These are phyloP conservation scores for Taphrina deformans DNA, from an alignment of 1,139 yeast genomes.

Conservation along the genomic window DNA sequence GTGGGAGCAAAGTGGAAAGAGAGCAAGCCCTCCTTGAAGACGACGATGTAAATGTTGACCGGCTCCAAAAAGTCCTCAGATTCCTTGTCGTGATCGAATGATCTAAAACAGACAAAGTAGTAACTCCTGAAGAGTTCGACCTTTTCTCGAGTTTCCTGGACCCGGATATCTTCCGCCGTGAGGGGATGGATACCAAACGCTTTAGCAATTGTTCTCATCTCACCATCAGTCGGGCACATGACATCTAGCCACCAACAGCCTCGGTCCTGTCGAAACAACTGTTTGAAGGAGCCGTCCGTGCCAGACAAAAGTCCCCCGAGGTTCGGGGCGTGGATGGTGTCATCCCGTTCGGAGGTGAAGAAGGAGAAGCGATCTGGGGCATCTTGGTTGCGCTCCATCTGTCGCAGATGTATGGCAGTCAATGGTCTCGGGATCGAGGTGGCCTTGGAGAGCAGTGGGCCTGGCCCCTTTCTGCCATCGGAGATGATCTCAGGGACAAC, in stretches of 20 bases:
- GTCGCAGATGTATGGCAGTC: constrained; percentile 24
- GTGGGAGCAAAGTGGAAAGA: constrained; percentile 85
- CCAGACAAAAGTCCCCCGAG: constrained; percentile 69
- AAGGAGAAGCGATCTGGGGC: constrained; percentile 77
- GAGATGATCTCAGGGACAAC: constrained; percentile 18
- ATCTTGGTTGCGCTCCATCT: constrained; percentile 30
- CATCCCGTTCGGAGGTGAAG: constrained; percentile 77
- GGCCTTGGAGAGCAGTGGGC: constrained; percentile 16
- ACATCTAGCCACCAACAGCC: constrained; percentile 73
- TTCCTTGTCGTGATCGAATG: constrained; percentile 73
- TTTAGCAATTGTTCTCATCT: constrained; percentile 63
- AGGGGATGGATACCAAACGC: constrained; percentile 83
- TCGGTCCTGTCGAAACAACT: constrained; percentile 62
- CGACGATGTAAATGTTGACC: constrained; percentile 81
- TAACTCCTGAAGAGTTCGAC: constrained; percentile 73
- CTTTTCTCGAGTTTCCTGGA: constrained; percentile 83
- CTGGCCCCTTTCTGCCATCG: constrained; percentile 1
- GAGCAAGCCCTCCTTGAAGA: constrained; percentile 77
- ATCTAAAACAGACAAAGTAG: constrained; percentile 79
- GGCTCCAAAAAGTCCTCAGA: constrained; percentile 84
- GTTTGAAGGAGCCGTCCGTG: constrained; percentile 55
- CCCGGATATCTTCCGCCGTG: constrained; percentile 75
- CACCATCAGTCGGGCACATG: constrained; percentile 66
- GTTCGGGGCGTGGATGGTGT: constrained; percentile 86
- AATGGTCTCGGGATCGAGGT: constrained; percentile 26